Conservation (phyloP, 2,329 filamentous ascomycete genomes). For the Fusarium tricinctum region DNA sequence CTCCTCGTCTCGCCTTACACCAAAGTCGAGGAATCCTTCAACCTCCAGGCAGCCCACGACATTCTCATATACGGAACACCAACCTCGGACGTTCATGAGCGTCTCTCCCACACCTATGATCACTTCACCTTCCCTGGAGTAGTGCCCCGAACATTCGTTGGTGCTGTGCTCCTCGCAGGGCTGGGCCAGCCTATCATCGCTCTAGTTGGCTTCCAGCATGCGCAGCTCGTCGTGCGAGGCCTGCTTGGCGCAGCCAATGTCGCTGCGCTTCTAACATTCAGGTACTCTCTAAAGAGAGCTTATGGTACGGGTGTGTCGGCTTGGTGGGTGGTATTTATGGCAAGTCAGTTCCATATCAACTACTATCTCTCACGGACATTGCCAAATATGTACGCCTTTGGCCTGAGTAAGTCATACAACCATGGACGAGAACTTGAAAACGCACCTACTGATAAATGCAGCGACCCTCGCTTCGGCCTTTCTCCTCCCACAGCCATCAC, state of each 20-base stretch:
- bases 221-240: conserved; percentile 77
- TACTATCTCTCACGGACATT: conserved; percentile 94
- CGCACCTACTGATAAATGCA: conserved; percentile 50
- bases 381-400: conserved; percentile 97
- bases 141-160: conserved; percentile 91
- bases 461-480: conserved; percentile 75
- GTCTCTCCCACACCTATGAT: conserved; percentile 79
- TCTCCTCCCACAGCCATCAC: conserved; percentile 55
- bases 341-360: conserved; percentile 90
- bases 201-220: conserved; percentile 68
- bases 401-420: conserved; percentile 73
- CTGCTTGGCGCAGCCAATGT: conserved; percentile 84
- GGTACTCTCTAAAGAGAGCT: conserved; percentile 71
- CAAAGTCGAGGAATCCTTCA: conserved; percentile 99
- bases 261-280: conserved; percentile 75
- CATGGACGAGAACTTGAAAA: not conserved
- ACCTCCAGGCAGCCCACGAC: conserved; percentile 93
- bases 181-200: conserved; percentile 76
- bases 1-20: conserved; percentile 86
- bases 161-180: conserved; percentile 81
- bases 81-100: conserved; percentile 64
- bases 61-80: conserved; percentile 86
- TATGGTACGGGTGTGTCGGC: conserved; percentile 77
- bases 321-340: conserved; percentile 86
- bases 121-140: conserved; percentile 92